A percentile compares a stretch with the other conserved stretches of the same genome.
phyloP scores from a whole-genome alignment of 139 green algal genomes.

The Desmodesmus armatus region DNA sequence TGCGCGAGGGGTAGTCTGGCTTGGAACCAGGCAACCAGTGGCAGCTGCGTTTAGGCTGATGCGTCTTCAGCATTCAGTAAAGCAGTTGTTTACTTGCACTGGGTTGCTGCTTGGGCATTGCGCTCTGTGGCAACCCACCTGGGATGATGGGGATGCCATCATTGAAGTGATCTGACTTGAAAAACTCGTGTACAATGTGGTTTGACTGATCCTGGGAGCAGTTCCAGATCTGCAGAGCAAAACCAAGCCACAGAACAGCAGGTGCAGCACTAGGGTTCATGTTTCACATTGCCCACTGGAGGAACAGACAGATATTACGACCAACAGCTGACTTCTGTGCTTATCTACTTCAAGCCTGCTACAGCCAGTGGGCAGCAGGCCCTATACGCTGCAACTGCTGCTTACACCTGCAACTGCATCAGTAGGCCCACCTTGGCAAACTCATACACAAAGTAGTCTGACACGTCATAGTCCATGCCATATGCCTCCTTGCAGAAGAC shows the following conservation, averaged over 20 bases:
- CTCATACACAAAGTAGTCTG: conserved; percentile 92
- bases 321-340: no score
- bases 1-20: no score
- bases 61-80: no score
- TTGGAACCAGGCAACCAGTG: no score
- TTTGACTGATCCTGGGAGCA: conserved; percentile 88
- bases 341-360: background rate
- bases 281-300: no score
- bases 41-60: background rate
- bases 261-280: background rate
- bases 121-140: no score
- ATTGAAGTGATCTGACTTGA: conserved; percentile 89
- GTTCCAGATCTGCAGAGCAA: conserved; percentile 83
- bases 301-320: no score
- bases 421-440: conserved; percentile 87
- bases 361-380: background rate
- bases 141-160: conserved; percentile 91
- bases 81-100: no score
- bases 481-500: conserved; percentile 84
- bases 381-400: background rate
- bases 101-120: background rate
- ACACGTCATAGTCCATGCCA: conserved; percentile 75
- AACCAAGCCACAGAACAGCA: background rate
- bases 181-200: conserved; percentile 95
- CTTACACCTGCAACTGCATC: background rate